phyloP scores from a whole-genome alignment of 2,329 filamentous ascomycete species.

The Alternaria brassicae region DNA sequence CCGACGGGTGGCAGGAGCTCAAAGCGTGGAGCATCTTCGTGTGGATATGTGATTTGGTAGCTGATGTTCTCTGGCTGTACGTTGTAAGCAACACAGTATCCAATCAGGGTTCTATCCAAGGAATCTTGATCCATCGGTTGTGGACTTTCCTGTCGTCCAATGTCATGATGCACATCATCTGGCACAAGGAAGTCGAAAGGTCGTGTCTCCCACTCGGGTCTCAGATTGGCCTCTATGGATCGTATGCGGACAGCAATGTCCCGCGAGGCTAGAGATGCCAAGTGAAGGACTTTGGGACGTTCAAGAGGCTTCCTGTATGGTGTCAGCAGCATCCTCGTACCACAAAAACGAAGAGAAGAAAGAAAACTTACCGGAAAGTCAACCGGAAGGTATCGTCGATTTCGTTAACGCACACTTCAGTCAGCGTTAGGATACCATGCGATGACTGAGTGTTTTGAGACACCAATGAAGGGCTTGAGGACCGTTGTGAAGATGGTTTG shows the following conservation, averaged over 20 bases:
- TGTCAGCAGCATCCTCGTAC: conserved; percentile 10
- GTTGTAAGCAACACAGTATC: conserved; percentile 73
- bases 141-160: conserved; percentile 45
- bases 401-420: conserved; percentile 65
- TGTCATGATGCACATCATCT: conserved; percentile 50
- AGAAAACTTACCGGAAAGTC: conserved; percentile 61
- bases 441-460: conserved; percentile 61
- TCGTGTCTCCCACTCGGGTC: conserved; percentile 70
- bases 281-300: conserved; percentile 62
- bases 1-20: conserved; percentile 65
- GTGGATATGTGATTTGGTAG: conserved; percentile 48
- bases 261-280: conserved; percentile 69
- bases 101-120: conserved; percentile 71
- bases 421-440: conserved; percentile 69
- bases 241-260: conserved; percentile 70
- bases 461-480: conserved; percentile 62
- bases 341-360: background rate
- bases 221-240: conserved; percentile 67
- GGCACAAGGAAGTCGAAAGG: conserved; percentile 70
- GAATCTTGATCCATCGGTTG: conserved; percentile 66
- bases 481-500: conserved; percentile 61
- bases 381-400: conserved; percentile 72
- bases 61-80: conserved; percentile 70
- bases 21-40: conserved; percentile 72
- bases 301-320: conserved; percentile 60